phyloP scores from a whole-genome alignment of 2,329 filamentous ascomycete species.

The Aspergillus niger region DNA sequence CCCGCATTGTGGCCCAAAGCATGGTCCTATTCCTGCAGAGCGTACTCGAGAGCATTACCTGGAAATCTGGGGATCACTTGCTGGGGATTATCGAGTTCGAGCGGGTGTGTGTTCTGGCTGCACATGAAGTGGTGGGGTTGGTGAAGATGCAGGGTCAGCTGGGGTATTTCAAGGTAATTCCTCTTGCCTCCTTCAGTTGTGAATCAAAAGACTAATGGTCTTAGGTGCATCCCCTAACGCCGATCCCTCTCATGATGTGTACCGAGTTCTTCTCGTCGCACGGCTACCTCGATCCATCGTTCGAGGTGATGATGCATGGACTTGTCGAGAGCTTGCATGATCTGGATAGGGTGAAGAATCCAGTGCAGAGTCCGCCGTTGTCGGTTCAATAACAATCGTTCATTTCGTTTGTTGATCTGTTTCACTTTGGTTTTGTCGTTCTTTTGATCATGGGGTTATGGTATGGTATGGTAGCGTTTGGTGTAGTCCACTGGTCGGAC shows the following conservation, averaged over 20 bases:
- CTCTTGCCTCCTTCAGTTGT: not conserved
- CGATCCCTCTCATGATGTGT: slow-evolving; percentile 24
- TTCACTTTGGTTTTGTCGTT: not conserved
- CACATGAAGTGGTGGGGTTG: slow-evolving; percentile 21
- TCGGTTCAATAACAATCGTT: not conserved
- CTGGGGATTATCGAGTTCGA: slow-evolving; percentile 23
- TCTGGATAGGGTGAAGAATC: slow-evolving; percentile 23
- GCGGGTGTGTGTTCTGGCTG: slow-evolving; percentile 21
- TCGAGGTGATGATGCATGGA: slow-evolving; percentile 22
- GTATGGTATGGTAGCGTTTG: not conserved
- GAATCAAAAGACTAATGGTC: not conserved
- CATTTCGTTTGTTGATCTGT: not conserved
- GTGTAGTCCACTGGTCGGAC: not conserved
- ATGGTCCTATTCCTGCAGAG: slow-evolving; percentile 23
- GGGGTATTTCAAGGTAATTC: slow-evolving; percentile 23
- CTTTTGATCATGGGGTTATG: not conserved
- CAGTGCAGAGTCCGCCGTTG: slow-evolving; percentile 12
- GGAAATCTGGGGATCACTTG: slow-evolving; percentile 24
- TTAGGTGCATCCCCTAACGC: slow-evolving; percentile 25
- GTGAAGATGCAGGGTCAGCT: slow-evolving; percentile 22
- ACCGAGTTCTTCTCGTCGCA: slow-evolving; percentile 23
- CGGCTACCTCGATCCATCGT: slow-evolving; percentile 20
- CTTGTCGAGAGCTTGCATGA: slow-evolving; percentile 21
- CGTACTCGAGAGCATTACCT: slow-evolving; percentile 23
- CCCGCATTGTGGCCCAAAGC: slow-evolving; percentile 20